Evolutionary conservation across 768 basidiomycete genomes (phyloP).

Genomic region (Russula earlei): DNA sequence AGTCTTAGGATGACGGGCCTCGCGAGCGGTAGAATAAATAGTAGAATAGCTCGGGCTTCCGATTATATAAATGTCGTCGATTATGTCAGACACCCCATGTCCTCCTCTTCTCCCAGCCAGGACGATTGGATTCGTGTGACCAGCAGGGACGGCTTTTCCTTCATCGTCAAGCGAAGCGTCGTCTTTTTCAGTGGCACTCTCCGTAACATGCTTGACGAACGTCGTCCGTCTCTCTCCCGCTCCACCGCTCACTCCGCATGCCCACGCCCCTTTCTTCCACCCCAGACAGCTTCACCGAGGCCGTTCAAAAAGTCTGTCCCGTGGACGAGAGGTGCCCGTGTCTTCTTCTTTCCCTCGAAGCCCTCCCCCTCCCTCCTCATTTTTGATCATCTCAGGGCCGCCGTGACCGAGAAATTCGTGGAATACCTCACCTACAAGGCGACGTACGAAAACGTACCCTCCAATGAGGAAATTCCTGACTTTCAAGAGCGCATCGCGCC

Average conservation of each 20-base stretch:
- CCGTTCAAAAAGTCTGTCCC: constrained; percentile 56
- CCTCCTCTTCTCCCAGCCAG: constrained; percentile 15
- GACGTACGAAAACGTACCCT: constrained; percentile 57
- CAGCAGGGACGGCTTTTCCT: constrained; percentile 74
- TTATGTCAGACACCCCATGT: too few species aligned
- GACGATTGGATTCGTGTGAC: constrained; percentile 68
- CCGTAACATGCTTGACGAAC: constrained; percentile 59
- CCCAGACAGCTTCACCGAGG: constrained; percentile 67
- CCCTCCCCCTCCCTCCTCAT: background rate
- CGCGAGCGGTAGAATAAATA: too few species aligned
- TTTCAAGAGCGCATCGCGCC: constrained; percentile 76
- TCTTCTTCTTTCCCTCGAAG: too few species aligned
- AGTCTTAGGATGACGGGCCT: background rate
- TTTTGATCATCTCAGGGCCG: constrained; percentile 28
- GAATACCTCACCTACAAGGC: constrained; percentile 86
- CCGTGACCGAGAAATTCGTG: constrained; percentile 78
- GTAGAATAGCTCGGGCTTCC: too few species aligned
- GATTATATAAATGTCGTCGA: background rate
- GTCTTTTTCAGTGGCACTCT: constrained; percentile 76
- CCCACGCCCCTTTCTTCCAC: background rate
- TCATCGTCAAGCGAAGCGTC: constrained; percentile 65
- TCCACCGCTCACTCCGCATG: constrained; percentile 1
- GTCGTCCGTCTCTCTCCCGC: constrained; percentile 45
- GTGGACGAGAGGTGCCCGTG: constrained; percentile 62
- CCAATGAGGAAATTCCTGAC: constrained; percentile 79